Base-by-base conservation (phyloP, 768 basidiomycete species). In the Tephrocybe sp. region DNA sequence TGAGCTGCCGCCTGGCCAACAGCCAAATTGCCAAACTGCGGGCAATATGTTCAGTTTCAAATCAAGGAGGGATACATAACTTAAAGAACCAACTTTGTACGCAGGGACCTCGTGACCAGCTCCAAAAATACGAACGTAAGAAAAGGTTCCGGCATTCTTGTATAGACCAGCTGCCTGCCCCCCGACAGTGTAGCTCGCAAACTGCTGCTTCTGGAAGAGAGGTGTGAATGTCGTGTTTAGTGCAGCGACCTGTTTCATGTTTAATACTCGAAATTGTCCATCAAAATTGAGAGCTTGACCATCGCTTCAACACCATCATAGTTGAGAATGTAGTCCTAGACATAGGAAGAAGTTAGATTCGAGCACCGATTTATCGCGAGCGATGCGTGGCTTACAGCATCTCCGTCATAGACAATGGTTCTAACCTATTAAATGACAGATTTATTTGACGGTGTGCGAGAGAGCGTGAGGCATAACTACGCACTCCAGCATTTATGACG, bases 61-160 rank as follows among this genome's bases (percentile, higher is more conserved):
- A 32, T 41, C 17, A 38, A 14, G 10, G 14, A 32, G 11, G n/a
- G n/a, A n/a, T n/a, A 7, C 26, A 7, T 26, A 26, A 26, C 26
- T 7, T 3, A 7, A 7, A 36, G 26, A 4, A 45, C 64, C 44
- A 36, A 72, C 73, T 58, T 65, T 70, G 49, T 78, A 78, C 1
- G 76, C 74, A 22, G 77, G 74, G 13, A 77, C 75, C 48, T 77
- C 73, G 51, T 78, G 75, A 0, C 75, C 76, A 17, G 77, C 73
- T 9, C 72, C 72, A 51, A 66, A 77, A 26, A 82, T 71, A 9
- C 81, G 72, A 12, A 83, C 60, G 54, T 82, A 83, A 7, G 80
- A 80, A 62, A 75, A 71, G 1, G 69, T 78, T 10, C 81, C 82
- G 4, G 82, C 80, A 51, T 80, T 82, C 68, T 84, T 84, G 67